Evolutionary conservation across 2,329 filamentous ascomycete genomes (phyloP).

Genomic region (Epichloe baconii): DNA sequence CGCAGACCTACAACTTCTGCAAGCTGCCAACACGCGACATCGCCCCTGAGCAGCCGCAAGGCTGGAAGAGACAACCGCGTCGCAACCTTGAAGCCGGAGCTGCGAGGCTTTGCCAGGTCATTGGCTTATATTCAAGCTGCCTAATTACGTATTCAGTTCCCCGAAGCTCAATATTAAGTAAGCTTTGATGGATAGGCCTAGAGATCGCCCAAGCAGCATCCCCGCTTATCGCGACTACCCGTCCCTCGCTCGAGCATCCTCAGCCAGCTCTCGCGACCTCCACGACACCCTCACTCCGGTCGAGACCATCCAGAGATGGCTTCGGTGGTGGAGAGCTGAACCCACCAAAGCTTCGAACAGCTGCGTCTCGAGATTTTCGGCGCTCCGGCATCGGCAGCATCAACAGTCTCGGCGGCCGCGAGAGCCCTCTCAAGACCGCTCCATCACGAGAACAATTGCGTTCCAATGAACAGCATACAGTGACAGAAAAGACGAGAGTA

Average conservation of each 20-base stretch:
- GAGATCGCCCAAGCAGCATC: conserved; percentile 25
- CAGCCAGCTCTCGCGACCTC: conserved; percentile 16
- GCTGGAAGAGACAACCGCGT: neutral
- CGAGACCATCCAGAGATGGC: conserved; percentile 1
- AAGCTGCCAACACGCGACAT: neutral
- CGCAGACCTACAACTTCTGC: neutral
- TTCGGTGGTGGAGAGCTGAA: conserved; percentile 19
- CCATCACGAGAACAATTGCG: conserved; percentile 12
- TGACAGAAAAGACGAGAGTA: conserved; percentile 5
- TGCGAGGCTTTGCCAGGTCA: neutral
- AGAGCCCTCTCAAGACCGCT: conserved; percentile 8
- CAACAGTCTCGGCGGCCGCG: conserved; percentile 9
- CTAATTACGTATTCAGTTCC: neutral
- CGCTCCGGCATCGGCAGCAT: conserved; percentile 12
- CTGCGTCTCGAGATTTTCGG: conserved; percentile 28
- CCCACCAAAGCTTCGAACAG: conserved; percentile 27
- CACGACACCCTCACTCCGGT: conserved; percentile 8
- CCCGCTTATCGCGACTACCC: conserved; percentile 26
- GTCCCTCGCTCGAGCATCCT: conserved; percentile 20
- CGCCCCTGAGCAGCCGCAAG: neutral
- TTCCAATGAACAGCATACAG: conserved; percentile 2
- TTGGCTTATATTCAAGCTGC: no score
- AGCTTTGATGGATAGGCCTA: conserved; percentile 17
- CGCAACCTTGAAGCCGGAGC: neutral
- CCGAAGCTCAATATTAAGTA: no score